Conservation (phyloP, 169 alveolate genomes). For the Hammondia hammondi region DNA sequence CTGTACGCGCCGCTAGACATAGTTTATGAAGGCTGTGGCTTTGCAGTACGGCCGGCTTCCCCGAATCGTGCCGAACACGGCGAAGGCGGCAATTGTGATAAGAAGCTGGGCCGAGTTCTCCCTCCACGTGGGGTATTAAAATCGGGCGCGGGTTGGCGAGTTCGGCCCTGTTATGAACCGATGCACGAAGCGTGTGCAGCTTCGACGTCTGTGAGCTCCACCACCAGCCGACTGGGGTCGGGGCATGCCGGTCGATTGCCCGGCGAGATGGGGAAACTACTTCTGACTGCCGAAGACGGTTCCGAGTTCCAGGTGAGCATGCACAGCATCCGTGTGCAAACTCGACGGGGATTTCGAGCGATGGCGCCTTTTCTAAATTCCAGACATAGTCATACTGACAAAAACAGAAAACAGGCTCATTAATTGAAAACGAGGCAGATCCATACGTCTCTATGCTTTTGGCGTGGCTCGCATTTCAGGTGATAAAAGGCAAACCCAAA, state of each 20-base stretch:
- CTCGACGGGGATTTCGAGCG: too few species aligned
- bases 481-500: too few species aligned
- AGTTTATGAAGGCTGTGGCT: not conserved
- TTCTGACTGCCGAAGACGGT: not conserved
- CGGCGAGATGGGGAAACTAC: not conserved
- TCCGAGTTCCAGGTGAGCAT: constrained; percentile 1
- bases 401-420: too few species aligned
- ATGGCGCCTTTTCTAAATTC: too few species aligned
- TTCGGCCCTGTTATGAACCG: not conserved
- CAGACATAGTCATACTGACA: too few species aligned
- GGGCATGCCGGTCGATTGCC: too few species aligned
- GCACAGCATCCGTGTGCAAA: too few species aligned
- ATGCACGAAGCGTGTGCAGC: not conserved
- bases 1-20: not conserved
- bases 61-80: not conserved
- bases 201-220: too few species aligned
- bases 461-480: too few species aligned
- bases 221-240: too few species aligned
- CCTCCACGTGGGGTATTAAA: not conserved
- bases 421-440: too few species aligned
- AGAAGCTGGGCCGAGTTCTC: not conserved
- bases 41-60: not conserved
- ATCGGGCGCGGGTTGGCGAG: not conserved
- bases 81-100: not conserved
- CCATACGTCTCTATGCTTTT: too few species aligned